Evolutionary conservation across 176 grass and related monocot species (phyloP), one percentile per base, ranked within the genome.

Genomic region (Paspalum vaginatum): DNA sequence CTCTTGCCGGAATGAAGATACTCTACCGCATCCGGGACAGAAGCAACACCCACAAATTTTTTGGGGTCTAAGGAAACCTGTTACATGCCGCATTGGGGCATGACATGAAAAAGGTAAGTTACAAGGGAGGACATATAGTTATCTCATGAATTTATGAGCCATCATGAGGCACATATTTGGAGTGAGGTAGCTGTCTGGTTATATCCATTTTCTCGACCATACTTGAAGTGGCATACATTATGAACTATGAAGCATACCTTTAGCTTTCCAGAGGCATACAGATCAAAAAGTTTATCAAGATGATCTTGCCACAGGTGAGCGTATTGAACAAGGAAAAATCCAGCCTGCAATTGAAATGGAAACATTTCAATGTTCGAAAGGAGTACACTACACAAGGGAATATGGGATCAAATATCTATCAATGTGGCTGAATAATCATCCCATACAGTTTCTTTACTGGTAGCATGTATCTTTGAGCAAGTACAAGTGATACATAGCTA

Each of bases 1-100:
- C 92, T 99, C 78, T 82, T 76, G 75, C 93, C 96, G 72, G 90
- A 95, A 84, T 99, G 96, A 81, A 95, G 90, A 90, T 99, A 82
- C 66, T 99, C 96, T 67, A 99, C 96, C 1, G 96, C 96, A 91
- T 99, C 96, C 3, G 91, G 75, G 17, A 87, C 88, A 7, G 96
- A 95, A 82, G 79, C 83, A 78, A 99, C 81, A 57, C 92, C 96
- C 62, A 85, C 1, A 52, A 99, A 99, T 73, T 83, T 76, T 71
- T 92, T 93, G 64, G 93, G 92, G 69, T 95, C 96, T 46, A 99
- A 79, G 56, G 81, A 86, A 70, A 99, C 86, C 96, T 99, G 63
- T 60, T 63, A 53, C 10, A 79, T 71, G 18, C 0, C 20, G 24
- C 24, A 25, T 49, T 6, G 24, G 27, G 22, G 57, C 60, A 25